A percentile compares a stretch with the other conserved stretches of the same genome.
phyloP scores from a whole-genome alignment of 169 alveolate genomes.

The Babesia microti region DNA sequence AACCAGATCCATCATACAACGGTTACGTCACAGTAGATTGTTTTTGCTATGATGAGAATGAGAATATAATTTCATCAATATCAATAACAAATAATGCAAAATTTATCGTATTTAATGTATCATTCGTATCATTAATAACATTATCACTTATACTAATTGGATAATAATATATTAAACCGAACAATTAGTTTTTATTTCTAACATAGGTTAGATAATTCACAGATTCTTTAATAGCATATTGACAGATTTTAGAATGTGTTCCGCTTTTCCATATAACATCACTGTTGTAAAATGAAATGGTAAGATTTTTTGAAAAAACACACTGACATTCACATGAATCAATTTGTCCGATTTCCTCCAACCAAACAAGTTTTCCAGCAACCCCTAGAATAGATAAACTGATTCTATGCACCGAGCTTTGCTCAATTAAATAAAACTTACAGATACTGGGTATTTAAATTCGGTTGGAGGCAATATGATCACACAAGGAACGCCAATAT shows the following conservation, averaged over 20 bases:
- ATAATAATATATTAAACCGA: too few species aligned
- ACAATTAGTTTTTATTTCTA: too few species aligned
- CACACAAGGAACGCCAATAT: constrained; percentile 25
- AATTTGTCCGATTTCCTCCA: constrained; percentile 16
- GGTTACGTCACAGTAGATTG: too few species aligned
- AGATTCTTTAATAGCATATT: constrained; percentile 23
- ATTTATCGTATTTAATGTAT: too few species aligned
- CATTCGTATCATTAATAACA: too few species aligned
- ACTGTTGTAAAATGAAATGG: constrained; percentile 30
- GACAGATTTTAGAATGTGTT: constrained; percentile 13
- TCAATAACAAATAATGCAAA: too few species aligned
- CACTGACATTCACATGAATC: constrained; percentile 45
- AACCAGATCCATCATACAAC: too few species aligned
- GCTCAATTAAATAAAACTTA: constrained; percentile 6
- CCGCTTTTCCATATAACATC: constrained; percentile 14
- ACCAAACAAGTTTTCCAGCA: constrained; percentile 36
- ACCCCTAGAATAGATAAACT: too few species aligned
- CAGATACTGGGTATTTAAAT: constrained; percentile 11
- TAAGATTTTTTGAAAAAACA: constrained; percentile 13
- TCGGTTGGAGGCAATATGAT: constrained; percentile 21
- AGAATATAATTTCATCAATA: too few species aligned
- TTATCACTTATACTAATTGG: too few species aligned
- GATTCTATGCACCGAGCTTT: neutral
- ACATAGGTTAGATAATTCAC: constrained; percentile 11
- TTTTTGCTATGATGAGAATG: too few species aligned